Conservation (phyloP, 352 stramenopile genomes). For the Chrysophaeum taylorii region DNA sequence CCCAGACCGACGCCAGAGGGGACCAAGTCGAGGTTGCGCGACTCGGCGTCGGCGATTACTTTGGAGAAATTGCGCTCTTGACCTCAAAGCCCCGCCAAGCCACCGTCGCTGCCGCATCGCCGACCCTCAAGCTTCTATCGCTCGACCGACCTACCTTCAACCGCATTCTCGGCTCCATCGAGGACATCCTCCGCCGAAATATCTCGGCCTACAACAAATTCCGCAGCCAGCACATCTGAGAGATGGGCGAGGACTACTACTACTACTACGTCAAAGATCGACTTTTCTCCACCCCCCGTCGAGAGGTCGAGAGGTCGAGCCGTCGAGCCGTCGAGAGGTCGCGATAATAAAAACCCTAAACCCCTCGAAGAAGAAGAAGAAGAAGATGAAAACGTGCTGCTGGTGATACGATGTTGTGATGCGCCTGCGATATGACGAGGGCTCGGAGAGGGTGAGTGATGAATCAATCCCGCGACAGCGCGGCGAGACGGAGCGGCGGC, state of each 20-base stretch:
- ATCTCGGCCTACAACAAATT: slow-evolving; percentile 38
- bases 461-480: too few relatives aligned
- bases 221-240: slow-evolving; percentile 18
- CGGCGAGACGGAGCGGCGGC: too few relatives aligned
- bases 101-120: slow-evolving; percentile 62
- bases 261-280: neutral
- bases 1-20: slow-evolving; percentile 37
- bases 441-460: too few relatives aligned
- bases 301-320: too few relatives aligned
- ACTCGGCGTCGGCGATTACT: slow-evolving; percentile 32
- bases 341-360: too few relatives aligned
- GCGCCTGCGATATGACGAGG: too few relatives aligned
- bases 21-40: slow-evolving; percentile 28
- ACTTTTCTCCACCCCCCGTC: too few relatives aligned
- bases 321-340: too few relatives aligned
- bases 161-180: slow-evolving; percentile 64
- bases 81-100: slow-evolving; percentile 68
- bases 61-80: slow-evolving; percentile 67
- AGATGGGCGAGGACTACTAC: neutral
- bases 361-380: too few relatives aligned
- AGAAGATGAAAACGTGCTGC: too few relatives aligned
- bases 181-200: slow-evolving; percentile 67
- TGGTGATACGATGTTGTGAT: too few relatives aligned
- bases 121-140: slow-evolving; percentile 56
- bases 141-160: slow-evolving; percentile 76